Percentiles rank a stretch among this genome's conserved stretches.
These are phyloP conservation scores for Termitomyces sp. DNA, from an alignment of 768 basidiomycete species.

Conservation along the genomic window DNA sequence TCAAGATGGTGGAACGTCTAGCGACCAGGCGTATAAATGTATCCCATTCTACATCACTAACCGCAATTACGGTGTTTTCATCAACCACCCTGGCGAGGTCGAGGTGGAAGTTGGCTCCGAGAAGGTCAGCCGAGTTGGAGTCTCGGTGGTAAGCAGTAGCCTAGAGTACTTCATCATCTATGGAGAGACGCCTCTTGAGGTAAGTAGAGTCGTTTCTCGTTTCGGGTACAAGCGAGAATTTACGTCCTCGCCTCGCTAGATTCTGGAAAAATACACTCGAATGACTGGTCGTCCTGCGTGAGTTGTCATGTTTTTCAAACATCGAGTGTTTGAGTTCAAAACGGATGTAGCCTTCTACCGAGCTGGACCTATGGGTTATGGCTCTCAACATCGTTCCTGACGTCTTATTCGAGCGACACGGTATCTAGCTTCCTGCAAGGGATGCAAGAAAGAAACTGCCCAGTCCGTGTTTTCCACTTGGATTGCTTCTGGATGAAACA, in stretches of 20 bases:
- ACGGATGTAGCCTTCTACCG: conserved; percentile 50
- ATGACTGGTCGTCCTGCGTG: conserved; percentile 63
- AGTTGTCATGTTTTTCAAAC: conserved; percentile 10
- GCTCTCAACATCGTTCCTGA: conserved; percentile 76
- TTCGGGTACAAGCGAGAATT: background rate
- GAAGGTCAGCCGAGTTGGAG: conserved; percentile 60
- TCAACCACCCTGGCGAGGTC: conserved; percentile 74
- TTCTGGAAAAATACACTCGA: conserved; percentile 56
- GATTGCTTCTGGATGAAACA: conserved; percentile 80
- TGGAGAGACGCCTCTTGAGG: conserved; percentile 62
- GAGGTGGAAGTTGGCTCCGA: conserved; percentile 71
- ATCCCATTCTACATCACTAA: conserved; percentile 70
- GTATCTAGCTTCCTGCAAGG: conserved; percentile 69
- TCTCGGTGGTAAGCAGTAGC: conserved; percentile 57
- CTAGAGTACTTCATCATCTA: conserved; percentile 74
- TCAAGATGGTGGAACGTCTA: conserved; percentile 71
- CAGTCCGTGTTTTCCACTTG: conserved; percentile 69
- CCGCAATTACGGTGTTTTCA: conserved; percentile 70
- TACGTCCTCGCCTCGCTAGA: conserved; percentile 28
- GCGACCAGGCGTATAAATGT: conserved; percentile 64
- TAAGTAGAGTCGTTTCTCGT: conserved; percentile 21
- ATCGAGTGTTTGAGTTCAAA: conserved; percentile 16
- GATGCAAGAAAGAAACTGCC: conserved; percentile 60
- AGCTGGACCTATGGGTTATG: conserved; percentile 77
- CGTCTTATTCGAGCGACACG: conserved; percentile 63